phyloP scores from a whole-genome alignment of 768 basidiomycete species.

The Mycena filopes region DNA sequence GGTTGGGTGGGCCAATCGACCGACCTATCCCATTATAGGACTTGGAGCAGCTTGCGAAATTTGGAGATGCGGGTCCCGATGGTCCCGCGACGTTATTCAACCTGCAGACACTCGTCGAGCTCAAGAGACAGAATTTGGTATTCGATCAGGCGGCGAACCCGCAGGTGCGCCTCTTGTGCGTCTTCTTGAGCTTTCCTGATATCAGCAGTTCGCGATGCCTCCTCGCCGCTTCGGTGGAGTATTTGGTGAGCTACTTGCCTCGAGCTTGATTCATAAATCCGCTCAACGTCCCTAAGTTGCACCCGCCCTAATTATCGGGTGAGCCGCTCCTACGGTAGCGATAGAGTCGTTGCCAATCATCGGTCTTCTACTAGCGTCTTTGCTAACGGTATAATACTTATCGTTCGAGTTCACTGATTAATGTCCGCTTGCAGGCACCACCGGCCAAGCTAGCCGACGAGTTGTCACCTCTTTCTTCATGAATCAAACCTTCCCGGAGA shows the following conservation, averaged over 20 bases:
- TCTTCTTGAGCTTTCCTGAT: neutral
- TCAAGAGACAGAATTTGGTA: slow-evolving; percentile 5
- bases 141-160: slow-evolving; percentile 2
- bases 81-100: slow-evolving; percentile 15
- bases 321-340: neutral
- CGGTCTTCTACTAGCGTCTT: neutral
- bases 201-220: slow-evolving; percentile 10
- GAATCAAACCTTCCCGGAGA: slow-evolving; percentile 14
- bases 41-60: neutral
- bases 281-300: neutral
- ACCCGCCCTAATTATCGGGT: neutral
- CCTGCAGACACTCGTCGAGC: slow-evolving; percentile 1
- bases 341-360: neutral
- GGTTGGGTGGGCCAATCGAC: no score
- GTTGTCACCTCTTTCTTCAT: slow-evolving; percentile 12
- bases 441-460: neutral
- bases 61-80: slow-evolving; percentile 10
- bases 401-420: neutral
- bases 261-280: neutral
- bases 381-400: neutral
- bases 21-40: neutral
- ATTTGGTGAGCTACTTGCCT: slow-evolving; percentile 9
- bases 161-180: neutral
- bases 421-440: slow-evolving; percentile 6
- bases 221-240: neutral